phyloP scores from a whole-genome alignment of 305 asterid genomes.

The Fraxinus ornus region DNA sequence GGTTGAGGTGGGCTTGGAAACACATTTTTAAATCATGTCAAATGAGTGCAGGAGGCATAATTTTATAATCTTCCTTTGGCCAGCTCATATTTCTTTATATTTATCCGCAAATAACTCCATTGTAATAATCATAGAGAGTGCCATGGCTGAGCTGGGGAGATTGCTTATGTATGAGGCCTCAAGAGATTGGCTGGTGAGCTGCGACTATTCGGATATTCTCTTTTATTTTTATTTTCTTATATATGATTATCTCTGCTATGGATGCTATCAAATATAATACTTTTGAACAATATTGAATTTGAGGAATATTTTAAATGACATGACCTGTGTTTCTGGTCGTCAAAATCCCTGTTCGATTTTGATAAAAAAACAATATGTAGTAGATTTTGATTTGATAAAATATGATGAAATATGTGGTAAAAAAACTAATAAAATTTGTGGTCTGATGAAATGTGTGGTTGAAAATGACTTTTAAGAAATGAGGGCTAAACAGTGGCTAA shows the following conservation, averaged over 20 bases:
- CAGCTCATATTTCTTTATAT: neutral
- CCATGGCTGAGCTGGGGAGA: conserved; percentile 99
- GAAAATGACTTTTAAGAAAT: neutral
- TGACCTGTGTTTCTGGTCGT: neutral
- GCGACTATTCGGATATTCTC: conserved; percentile 14
- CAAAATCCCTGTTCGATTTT: neutral
- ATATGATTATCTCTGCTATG: neutral
- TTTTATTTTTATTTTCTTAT: neutral
- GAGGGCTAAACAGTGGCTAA: neutral
- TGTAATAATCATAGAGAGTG: conserved; percentile 49
- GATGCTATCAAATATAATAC: neutral
- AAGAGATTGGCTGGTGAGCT: conserved; percentile 90
- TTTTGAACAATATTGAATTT: neutral
- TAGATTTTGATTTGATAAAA: too few species aligned
- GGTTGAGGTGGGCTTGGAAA: neutral
- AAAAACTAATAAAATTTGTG: neutral
- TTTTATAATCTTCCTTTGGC: neutral
- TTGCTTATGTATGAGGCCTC: conserved; percentile 91
- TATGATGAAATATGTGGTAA: neutral
- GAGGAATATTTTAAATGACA: neutral
- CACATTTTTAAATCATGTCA: neutral
- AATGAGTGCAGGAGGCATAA: neutral
- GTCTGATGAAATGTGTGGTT: neutral
- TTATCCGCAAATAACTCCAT: neutral
- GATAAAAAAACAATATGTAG: neutral